These are phyloP conservation scores for Fragaria ananassa DNA, from an alignment of 306 rosid genomes.

Conservation along the genomic window DNA sequence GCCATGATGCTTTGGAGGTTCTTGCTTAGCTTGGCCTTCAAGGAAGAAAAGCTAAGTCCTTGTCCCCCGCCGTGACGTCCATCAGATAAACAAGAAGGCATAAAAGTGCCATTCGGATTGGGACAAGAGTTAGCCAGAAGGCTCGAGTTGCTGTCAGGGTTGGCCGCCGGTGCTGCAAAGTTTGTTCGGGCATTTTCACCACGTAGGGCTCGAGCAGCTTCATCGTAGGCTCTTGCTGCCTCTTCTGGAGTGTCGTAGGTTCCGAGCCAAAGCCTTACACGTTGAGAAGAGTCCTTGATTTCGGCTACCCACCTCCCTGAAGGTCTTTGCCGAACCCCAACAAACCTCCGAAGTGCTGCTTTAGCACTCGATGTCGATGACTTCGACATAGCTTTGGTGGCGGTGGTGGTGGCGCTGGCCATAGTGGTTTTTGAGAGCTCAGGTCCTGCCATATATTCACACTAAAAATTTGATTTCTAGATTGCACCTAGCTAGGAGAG, in stretches of 20 bases:
- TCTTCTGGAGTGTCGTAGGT: constrained; percentile 90
- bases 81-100: constrained; percentile 12
- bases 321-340: constrained; percentile 87
- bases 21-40: constrained; percentile 72
- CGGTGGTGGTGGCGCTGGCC: constrained; percentile 7
- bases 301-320: constrained; percentile 97
- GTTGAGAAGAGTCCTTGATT: constrained; percentile 89
- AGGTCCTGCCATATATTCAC: constrained; percentile 47
- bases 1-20: constrained; percentile 78
- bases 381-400: constrained; percentile 12
- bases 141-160: constrained; percentile 7
- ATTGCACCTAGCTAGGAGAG: neutral
- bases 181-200: constrained; percentile 87
- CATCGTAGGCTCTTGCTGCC: constrained; percentile 89
- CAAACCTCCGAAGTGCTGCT: constrained; percentile 42
- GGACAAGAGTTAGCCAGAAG: constrained; percentile 18
- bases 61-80: constrained; percentile 26
- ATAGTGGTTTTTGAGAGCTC: constrained; percentile 44
- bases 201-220: constrained; percentile 70
- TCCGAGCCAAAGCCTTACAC: constrained; percentile 82
- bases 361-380: constrained; percentile 28
- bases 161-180: constrained; percentile 35
- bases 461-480: neutral
- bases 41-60: constrained; percentile 62
- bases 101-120: constrained; percentile 1